A percentile compares a stretch with the other conserved stretches of the same genome.
phyloP scores from a whole-genome alignment of 2,329 filamentous ascomycete genomes.

The Diaporthe capsici region DNA sequence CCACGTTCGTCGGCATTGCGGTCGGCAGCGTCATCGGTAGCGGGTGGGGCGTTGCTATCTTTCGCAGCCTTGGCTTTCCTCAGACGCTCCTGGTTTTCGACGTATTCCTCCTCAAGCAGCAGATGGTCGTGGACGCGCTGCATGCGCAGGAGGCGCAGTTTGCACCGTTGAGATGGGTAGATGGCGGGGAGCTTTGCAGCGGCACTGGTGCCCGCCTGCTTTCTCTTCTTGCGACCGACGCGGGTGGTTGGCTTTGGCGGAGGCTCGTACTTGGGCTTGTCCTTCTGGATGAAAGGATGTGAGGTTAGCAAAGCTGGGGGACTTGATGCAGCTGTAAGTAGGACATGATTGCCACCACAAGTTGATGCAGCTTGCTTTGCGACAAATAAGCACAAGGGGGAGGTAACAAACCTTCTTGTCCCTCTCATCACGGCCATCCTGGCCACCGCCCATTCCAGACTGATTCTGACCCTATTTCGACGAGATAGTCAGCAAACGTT shows the following conservation, averaged over 20 bases:
- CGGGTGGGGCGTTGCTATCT: constrained; percentile 74
- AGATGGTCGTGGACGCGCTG: constrained; percentile 98
- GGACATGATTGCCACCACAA: constrained; percentile 11
- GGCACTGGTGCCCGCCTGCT: constrained; percentile 90
- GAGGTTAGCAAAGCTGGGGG: constrained; percentile 38
- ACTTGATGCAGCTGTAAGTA: constrained; percentile 34
- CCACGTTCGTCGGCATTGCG: constrained; percentile 94
- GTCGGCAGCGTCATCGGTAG: constrained; percentile 82
- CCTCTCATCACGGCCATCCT: constrained; percentile 86
- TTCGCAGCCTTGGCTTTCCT: constrained; percentile 91
- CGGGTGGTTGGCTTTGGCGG: constrained; percentile 96
- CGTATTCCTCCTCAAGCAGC: constrained; percentile 96
- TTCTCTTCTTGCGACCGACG: constrained; percentile 99
- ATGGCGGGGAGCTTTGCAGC: constrained; percentile 95
- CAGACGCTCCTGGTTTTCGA: constrained; percentile 97
- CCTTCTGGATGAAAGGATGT: constrained; percentile 76
- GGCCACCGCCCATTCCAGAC: constrained; percentile 83
- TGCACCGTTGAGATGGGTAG: constrained; percentile 96
- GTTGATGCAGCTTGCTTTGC: constrained; percentile 15
- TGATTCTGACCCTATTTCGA: constrained; percentile 81
- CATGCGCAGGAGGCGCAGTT: constrained; percentile 96
- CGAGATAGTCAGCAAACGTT: constrained; percentile 40
- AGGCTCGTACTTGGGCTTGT: constrained; percentile 99
- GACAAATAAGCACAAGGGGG: neutral
- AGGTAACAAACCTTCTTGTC: constrained; percentile 85